Conservation (phyloP, 2,329 filamentous ascomycete species). For the Leptographium flavum region DNA sequence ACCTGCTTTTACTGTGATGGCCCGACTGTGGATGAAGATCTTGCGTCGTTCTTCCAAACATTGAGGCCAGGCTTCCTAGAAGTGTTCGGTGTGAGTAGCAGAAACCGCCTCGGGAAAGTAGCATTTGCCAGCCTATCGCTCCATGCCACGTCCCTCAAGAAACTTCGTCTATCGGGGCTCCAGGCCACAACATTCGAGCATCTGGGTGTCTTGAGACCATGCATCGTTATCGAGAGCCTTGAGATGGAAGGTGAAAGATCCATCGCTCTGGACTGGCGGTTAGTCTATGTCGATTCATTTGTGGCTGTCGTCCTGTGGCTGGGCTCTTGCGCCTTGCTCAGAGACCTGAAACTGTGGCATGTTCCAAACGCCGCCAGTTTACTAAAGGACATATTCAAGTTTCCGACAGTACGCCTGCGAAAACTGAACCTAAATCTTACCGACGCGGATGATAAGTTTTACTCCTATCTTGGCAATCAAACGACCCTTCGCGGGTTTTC, state of each 20-base stretch:
- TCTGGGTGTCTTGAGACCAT: conserved; percentile 18
- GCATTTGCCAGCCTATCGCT: conserved; percentile 39
- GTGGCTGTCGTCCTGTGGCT: conserved; percentile 19
- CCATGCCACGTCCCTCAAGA: conserved; percentile 22
- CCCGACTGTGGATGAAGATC: conserved; percentile 37
- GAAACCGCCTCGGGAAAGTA: conserved; percentile 36
- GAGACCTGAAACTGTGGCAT: conserved; percentile 32
- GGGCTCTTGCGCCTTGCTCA: conserved; percentile 27
- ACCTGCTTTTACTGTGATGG: conserved; percentile 35
- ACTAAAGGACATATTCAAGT: conserved; percentile 28
- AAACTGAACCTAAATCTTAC: conserved; percentile 32
- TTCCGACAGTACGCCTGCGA: conserved; percentile 28
- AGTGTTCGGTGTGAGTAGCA: conserved; percentile 42
- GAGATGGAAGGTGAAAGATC: conserved; percentile 17
- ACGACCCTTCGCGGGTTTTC: conserved; percentile 22
- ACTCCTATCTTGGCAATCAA: conserved; percentile 36
- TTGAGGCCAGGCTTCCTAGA: conserved; percentile 42
- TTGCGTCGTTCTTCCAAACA: conserved; percentile 42
- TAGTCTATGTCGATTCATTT: conserved; percentile 13
- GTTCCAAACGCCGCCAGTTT: conserved; percentile 38
- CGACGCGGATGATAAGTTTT: conserved; percentile 35
- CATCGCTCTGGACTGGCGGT: conserved; percentile 11
- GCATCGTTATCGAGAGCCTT: conserved; percentile 20
- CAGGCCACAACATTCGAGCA: conserved; percentile 14
- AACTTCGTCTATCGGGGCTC: conserved; percentile 19